Base-by-base conservation (phyloP, 768 basidiomycete species). In the Postia placenta region DNA sequence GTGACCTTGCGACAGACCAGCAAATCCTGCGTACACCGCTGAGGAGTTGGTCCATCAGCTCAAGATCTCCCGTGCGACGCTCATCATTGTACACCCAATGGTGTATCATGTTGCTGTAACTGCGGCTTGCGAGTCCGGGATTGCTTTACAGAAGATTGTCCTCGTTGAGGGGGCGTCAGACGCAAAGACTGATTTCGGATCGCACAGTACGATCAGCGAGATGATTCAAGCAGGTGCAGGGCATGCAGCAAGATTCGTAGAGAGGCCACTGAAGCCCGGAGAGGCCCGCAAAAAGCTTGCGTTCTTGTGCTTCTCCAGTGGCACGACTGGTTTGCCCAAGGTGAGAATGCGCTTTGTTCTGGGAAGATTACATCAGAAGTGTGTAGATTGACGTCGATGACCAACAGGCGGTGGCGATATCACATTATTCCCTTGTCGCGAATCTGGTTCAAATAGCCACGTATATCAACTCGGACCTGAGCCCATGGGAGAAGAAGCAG, bases 301-400 rank as follows among this genome's bases (percentile, higher is more conserved):
- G 0, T 80, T 87, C 50, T 64, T 87, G 33, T 81, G 74, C 60
- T 87, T 87, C 58, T 87, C 85, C 0, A 86, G 84, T 22, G 84
- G 84, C 22, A 89, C 87, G 0, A 89, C 87, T 1, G 87, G 87
- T 0, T 76, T 70, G 50, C 86, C 87, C 0, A 86, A 89, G 76
- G 82, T 80, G 45, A 19, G 53, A 14, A 5, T 22, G n/a, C n/a
- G n/a, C n/a, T n/a, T n/a, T n/a, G n/a, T n/a, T n/a, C n/a, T n/a
- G n/a, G n/a, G n/a, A n/a, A n/a, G n/a, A n/a, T n/a, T n/a, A n/a
- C n/a, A n/a, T n/a, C n/a, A n/a, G n/a, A n/a, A n/a, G n/a, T n/a
- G n/a, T n/a, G n/a, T n/a, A n/a, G n/a, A n/a, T n/a, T n/a, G n/a
- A n/a, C n/a, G n/a, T n/a, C n/a, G n/a, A n/a, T n/a, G n/a, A n/a